Evolutionary conservation across 108 stramenopile species (phyloP).

Genomic region (Pseudonitzschia delicatissima): DNA sequence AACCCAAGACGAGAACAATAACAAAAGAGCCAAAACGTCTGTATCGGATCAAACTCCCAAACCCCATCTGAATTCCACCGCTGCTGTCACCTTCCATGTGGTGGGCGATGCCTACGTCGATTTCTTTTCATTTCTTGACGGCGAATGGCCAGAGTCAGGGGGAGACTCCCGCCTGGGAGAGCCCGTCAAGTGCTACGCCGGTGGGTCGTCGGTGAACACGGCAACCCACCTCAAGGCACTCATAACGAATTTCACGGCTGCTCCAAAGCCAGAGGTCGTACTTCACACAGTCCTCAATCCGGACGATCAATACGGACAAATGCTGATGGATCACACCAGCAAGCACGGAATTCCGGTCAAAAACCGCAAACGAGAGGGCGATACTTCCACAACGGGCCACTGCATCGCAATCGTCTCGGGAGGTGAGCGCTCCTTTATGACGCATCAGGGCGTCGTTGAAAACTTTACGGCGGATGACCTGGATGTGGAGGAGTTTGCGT

Average conservation of each 20-base stretch:
- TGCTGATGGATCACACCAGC: conserved; percentile 50
- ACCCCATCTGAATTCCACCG: neutral
- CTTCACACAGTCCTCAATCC: conserved; percentile 72
- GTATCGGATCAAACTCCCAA: too few relatives aligned
- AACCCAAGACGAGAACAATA: too few relatives aligned
- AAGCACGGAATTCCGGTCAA: conserved; percentile 50
- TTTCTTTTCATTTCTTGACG: conserved; percentile 61
- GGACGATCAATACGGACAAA: conserved; percentile 62
- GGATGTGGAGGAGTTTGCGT: conserved; percentile 23
- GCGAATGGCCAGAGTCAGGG: conserved; percentile 45
- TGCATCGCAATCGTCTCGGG: conserved; percentile 67
- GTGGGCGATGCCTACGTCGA: conserved; percentile 83
- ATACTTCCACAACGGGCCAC: conserved; percentile 54
- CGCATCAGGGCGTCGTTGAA: conserved; percentile 67
- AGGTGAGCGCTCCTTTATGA: conserved; percentile 73
- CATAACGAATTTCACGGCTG: conserved; percentile 11
- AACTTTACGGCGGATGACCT: conserved; percentile 54
- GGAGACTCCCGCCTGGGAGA: conserved; percentile 65
- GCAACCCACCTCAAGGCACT: conserved; percentile 64
- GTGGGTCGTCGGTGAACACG: conserved; percentile 74
- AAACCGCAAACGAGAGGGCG: conserved; percentile 42
- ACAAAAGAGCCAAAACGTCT: too few relatives aligned
- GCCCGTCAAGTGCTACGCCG: conserved; percentile 57
- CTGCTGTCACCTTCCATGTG: conserved; percentile 35
- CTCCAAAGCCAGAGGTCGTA: conserved; percentile 22